Conservation (phyloP, 768 basidiomycete genomes). For the Boletus vermiculosoides region DNA sequence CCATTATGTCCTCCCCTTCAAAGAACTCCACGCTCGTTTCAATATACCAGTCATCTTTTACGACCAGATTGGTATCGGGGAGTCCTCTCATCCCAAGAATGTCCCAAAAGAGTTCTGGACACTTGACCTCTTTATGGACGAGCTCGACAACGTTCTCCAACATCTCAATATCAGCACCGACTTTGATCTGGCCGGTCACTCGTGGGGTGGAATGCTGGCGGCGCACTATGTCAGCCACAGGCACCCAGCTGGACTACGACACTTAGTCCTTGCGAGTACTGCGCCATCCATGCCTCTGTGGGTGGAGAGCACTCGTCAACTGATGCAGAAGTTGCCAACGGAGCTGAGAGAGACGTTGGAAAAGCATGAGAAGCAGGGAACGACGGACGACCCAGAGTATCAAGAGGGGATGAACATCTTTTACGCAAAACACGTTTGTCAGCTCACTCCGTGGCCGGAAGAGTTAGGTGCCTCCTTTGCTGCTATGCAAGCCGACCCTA, state of each 20-base stretch:
- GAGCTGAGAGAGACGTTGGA: conserved; percentile 29
- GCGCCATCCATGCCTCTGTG: conserved; percentile 34
- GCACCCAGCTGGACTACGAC: conserved; percentile 40
- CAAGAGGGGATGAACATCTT: conserved; percentile 29
- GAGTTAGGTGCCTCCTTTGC: conserved; percentile 30
- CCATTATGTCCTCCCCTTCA: conserved; percentile 39
- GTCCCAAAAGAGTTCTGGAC: conserved; percentile 39
- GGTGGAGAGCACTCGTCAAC: conserved; percentile 23
- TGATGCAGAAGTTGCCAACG: conserved; percentile 28
- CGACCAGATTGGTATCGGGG: conserved; percentile 49
- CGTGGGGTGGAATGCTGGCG: conserved; percentile 58
- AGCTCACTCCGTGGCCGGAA: conserved; percentile 34
- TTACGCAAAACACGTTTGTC: conserved; percentile 36
- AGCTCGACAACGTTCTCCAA: conserved; percentile 49
- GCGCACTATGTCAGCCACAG: conserved; percentile 38
- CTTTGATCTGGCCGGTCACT: conserved; percentile 54
- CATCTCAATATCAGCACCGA: conserved; percentile 39
- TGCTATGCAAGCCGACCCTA: conserved; percentile 30
- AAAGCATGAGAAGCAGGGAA: conserved; percentile 36
- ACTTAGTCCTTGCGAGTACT: conserved; percentile 34
- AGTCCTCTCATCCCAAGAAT: conserved; percentile 41
- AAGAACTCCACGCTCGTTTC: conserved; percentile 31
- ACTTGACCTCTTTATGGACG: conserved; percentile 49
- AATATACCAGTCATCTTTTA: conserved; percentile 47
- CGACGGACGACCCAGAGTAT: conserved; percentile 34